A percentile compares a stretch with the other conserved stretches of the same genome.
Evolutionary conservation across 495 filamentous ascomycete genomes (phyloP).

Genomic region (Annulohypoxylon stygium): DNA sequence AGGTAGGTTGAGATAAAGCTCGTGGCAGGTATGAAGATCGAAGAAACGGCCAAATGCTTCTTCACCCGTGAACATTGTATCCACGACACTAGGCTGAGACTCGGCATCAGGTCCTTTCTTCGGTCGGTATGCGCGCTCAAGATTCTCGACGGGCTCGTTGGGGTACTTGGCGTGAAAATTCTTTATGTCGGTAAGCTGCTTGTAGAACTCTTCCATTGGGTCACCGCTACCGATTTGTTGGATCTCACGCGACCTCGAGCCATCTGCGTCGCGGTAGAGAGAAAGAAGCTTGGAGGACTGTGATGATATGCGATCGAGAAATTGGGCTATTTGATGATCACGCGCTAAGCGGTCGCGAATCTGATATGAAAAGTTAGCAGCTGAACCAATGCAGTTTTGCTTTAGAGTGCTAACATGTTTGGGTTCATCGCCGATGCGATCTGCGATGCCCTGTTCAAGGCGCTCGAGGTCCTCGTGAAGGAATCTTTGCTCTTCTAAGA

Average conservation of each 20-base stretch:
- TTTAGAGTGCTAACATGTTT: slow-evolving; percentile 74
- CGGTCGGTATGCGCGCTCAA: slow-evolving; percentile 90
- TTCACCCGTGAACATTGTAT: slow-evolving; percentile 95
- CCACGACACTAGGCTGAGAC: slow-evolving; percentile 80
- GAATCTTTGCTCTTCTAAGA: slow-evolving; percentile 91
- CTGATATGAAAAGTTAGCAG: slow-evolving; percentile 63
- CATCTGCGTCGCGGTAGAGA: slow-evolving; percentile 85
- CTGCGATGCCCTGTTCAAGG: slow-evolving; percentile 91
- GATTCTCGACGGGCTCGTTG: slow-evolving; percentile 93
- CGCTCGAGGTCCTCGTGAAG: slow-evolving; percentile 96
- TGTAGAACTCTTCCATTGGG: slow-evolving; percentile 92
- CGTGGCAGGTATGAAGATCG: slow-evolving; percentile 85
- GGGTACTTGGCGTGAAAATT: slow-evolving; percentile 91
- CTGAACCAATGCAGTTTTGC: slow-evolving; percentile 17
- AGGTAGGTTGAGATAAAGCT: slow-evolving; percentile 89
- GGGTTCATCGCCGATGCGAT: slow-evolving; percentile 88
- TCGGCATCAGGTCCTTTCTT: slow-evolving; percentile 66
- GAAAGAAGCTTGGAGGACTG: slow-evolving; percentile 85
- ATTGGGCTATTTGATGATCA: slow-evolving; percentile 91
- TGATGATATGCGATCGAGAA: slow-evolving; percentile 85
- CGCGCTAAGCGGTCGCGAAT: slow-evolving; percentile 86
- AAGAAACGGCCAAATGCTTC: slow-evolving; percentile 92
- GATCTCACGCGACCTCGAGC: slow-evolving; percentile 78
- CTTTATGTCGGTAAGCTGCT: slow-evolving; percentile 82
- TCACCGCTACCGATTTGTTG: slow-evolving; percentile 88